phyloP scores from a whole-genome alignment of 75 land plant species.

The Picea sitchensis region DNA sequence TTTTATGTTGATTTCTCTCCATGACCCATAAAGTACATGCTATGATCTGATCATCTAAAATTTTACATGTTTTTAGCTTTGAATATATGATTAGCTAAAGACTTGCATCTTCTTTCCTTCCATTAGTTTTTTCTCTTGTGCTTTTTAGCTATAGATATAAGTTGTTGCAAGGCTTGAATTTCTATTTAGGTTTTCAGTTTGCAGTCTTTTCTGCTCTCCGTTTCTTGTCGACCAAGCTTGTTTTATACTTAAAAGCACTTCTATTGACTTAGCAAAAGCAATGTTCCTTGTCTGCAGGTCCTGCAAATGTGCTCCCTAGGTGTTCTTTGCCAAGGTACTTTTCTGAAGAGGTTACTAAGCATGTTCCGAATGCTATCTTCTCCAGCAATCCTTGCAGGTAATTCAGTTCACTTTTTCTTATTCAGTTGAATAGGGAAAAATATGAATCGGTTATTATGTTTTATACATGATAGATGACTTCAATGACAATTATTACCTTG shows the following conservation, averaged over 20 bases:
- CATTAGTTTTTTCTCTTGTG: background rate
- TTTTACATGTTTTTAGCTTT: background rate
- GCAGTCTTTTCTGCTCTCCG: too few species aligned
- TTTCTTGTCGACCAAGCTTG: background rate
- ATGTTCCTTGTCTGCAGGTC: constrained; percentile 47
- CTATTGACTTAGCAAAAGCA: background rate
- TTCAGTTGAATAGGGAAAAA: background rate
- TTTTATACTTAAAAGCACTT: too few species aligned
- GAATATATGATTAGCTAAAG: background rate
- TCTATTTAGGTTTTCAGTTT: too few species aligned
- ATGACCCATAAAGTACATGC: background rate
- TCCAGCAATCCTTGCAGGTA: constrained; percentile 98
- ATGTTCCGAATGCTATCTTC: constrained; percentile 82
- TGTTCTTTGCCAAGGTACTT: constrained; percentile 84
- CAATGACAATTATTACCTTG: background rate
- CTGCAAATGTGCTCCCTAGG: constrained; percentile 83
- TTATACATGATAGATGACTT: constrained; percentile 1
- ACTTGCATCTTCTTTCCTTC: background rate
- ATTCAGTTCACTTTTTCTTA: constrained; percentile 5
- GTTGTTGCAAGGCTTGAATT: background rate
- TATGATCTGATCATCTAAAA: background rate
- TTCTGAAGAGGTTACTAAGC: constrained; percentile 80
- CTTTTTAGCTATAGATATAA: background rate
- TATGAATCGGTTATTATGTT: background rate
- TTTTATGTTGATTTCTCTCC: background rate